Evolutionary conservation across 225 moss, liverwort and hornwort genomes (phyloP), one percentile per base, ranked within the genome.

Genomic region (Polytrichum commune): DNA sequence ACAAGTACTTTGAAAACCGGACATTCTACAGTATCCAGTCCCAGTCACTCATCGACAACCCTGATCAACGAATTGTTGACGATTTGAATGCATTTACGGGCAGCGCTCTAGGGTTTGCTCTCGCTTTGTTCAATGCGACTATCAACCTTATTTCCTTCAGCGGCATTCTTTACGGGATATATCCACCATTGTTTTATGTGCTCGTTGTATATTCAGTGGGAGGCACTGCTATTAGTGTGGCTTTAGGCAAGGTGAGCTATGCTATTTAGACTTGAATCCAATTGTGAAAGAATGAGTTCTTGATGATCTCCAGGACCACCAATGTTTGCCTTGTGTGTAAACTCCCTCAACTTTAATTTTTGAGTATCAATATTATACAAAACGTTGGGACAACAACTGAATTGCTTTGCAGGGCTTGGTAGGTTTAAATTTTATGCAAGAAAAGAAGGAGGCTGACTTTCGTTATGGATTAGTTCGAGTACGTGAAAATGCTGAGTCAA

Each of bases 31-130:
- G 81, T 60, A 92, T 96, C 64, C 89, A 96, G 83, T 88, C 93
- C 32, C 92, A 93, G 76, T 93, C 96, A 69, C 90, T 96, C 56
- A 83, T 96, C 63, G 96, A 96, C 75, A 96, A 96, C 73, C 96
- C 96, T 26, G 96, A 96, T 81, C 96, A 96, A 80, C 92, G 93
- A 35, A 92, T 96, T 71, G 93, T 96, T 35, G 90, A 96, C 64
- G 96, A 96, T 71, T 67, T 96, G 70, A 89, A 86, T 69, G 82
- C 84, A 65, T 96, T 96, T 74, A 89, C 96, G 53, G 86, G 88
- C 57, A 96, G 87, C 58, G 89, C 96, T 65, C 78, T 96, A 65
- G 76, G 79, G 57, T 96, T 96, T 83, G 86, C 88, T 68, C 62
- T 92, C 77, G 90, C 96, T 70, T n/a, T 93, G 63, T 96, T 93